phyloP scores from a whole-genome alignment of 371 early-diverging fungal genomes.

The Rhizopus sp. region DNA sequence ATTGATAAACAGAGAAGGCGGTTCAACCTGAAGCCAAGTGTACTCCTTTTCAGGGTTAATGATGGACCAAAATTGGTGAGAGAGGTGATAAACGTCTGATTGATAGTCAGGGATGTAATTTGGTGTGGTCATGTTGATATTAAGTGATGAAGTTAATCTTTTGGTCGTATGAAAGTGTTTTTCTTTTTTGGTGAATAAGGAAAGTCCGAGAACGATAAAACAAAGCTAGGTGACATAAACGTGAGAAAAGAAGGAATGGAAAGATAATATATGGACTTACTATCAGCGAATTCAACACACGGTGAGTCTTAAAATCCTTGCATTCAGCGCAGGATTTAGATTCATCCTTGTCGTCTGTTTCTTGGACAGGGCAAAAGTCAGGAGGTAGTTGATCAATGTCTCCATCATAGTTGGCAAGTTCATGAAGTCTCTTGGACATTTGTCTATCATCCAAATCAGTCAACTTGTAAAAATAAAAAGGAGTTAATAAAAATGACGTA shows the following conservation, averaged over 20 bases:
- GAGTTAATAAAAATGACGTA: neutral
- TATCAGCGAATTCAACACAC: constrained; percentile 32
- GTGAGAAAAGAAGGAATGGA: neutral
- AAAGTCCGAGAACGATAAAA: constrained; percentile 23
- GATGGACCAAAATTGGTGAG: constrained; percentile 36
- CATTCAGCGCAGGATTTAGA: constrained; percentile 36
- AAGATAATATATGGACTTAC: constrained; percentile 17
- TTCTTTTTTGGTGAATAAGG: constrained; percentile 19
- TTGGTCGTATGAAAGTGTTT: constrained; percentile 9
- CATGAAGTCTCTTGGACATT: constrained; percentile 31
- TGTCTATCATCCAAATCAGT: constrained; percentile 35
- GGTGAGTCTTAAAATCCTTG: constrained; percentile 36
- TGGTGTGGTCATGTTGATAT: neutral
- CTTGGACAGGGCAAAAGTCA: constrained; percentile 29
- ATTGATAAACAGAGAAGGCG: constrained; percentile 24
- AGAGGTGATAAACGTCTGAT: constrained; percentile 19
- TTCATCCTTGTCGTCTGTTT: constrained; percentile 19
- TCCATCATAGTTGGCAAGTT: constrained; percentile 12
- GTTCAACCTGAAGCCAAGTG: constrained; percentile 26
- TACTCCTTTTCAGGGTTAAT: constrained; percentile 33
- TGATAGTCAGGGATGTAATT: constrained; percentile 8
- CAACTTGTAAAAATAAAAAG: constrained; percentile 14
- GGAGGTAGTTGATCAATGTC: constrained; percentile 12
- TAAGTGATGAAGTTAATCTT: constrained; percentile 10
- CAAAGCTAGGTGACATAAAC: constrained; percentile 24